Conservation (phyloP, 352 stramenopile genomes). For the Pythium rhizo-oryzae region DNA sequence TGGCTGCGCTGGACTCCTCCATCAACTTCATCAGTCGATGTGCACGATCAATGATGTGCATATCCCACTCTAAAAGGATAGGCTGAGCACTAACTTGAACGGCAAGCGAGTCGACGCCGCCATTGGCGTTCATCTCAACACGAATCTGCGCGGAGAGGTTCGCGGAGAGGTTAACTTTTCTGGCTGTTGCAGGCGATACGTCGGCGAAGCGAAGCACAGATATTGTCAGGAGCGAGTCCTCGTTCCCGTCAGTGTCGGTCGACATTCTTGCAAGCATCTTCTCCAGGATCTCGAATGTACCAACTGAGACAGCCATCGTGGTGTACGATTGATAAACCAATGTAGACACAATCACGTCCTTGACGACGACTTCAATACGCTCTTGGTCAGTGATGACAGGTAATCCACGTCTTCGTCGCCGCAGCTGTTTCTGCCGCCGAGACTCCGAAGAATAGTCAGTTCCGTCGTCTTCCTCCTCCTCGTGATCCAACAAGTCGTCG, state of each 20-base stretch:
- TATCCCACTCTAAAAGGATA: slow-evolving; percentile 84
- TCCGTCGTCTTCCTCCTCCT: slow-evolving; percentile 32
- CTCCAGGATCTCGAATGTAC: slow-evolving; percentile 66
- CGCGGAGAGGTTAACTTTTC: slow-evolving; percentile 64
- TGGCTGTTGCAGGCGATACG: slow-evolving; percentile 53
- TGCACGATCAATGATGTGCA: slow-evolving; percentile 82
- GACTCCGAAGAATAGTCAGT: slow-evolving; percentile 17
- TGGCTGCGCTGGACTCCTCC: slow-evolving; percentile 49
- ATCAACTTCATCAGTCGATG: slow-evolving; percentile 74
- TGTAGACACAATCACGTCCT: slow-evolving; percentile 71
- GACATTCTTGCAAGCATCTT: slow-evolving; percentile 81
- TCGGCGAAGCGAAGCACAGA: slow-evolving; percentile 66
- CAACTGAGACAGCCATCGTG: slow-evolving; percentile 55
- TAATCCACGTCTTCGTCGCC: slow-evolving; percentile 29
- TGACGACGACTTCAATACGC: slow-evolving; percentile 63
- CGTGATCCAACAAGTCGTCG: slow-evolving; percentile 70
- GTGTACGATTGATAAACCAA: slow-evolving; percentile 61
- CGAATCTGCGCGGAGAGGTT: slow-evolving; percentile 73
- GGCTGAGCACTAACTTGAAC: slow-evolving; percentile 77
- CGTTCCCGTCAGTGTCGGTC: slow-evolving; percentile 62
- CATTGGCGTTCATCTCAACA: slow-evolving; percentile 53
- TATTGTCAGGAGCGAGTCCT: slow-evolving; percentile 60
- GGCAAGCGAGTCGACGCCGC: slow-evolving; percentile 42
- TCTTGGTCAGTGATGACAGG: slow-evolving; percentile 69
- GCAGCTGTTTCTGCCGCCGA: slow-evolving; percentile 23